These are phyloP conservation scores for Leccinum variicolor DNA, from an alignment of 768 basidiomycete species.

Conservation along the genomic window DNA sequence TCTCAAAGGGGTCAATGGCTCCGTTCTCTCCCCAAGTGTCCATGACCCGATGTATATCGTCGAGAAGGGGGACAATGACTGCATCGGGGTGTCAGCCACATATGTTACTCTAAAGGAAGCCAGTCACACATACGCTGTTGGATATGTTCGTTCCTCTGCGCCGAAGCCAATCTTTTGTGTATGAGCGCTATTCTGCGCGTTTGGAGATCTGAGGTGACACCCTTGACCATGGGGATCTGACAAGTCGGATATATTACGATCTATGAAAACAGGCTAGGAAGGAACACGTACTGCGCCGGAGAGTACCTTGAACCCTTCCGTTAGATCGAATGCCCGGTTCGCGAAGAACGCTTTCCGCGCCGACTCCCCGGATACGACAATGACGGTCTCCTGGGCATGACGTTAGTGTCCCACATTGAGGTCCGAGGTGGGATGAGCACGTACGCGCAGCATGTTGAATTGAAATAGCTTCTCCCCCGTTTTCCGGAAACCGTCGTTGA, in stretches of 20 bases:
- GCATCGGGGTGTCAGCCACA: constrained; percentile 10
- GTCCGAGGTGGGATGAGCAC: constrained; percentile 26
- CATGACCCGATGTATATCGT: constrained; percentile 61
- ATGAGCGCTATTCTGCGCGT: constrained; percentile 59
- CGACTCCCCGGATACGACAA: constrained; percentile 72
- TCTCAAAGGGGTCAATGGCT: constrained; percentile 68
- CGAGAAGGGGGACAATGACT: constrained; percentile 67
- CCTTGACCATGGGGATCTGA: constrained; percentile 73
- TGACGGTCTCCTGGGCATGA: constrained; percentile 58
- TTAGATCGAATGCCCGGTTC: constrained; percentile 68
- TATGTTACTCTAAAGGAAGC: background rate
- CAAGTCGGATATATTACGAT: constrained; percentile 12
- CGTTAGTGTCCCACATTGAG: constrained; percentile 15
- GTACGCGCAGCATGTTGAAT: constrained; percentile 64
- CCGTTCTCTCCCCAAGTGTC: constrained; percentile 64
- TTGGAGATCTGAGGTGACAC: constrained; percentile 70
- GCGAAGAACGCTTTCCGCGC: constrained; percentile 68
- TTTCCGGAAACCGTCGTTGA: constrained; percentile 67
- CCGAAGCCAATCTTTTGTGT: constrained; percentile 64
- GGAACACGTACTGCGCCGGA: constrained; percentile 64
- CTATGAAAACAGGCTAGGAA: constrained; percentile 10
- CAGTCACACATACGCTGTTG: constrained; percentile 47
- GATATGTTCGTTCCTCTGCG: constrained; percentile 62
- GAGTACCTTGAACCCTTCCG: constrained; percentile 76
- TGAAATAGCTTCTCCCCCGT: constrained; percentile 66